Evolutionary conservation across 2,329 filamentous ascomycete species (phyloP).

Genomic region (Venturia aucupariae): DNA sequence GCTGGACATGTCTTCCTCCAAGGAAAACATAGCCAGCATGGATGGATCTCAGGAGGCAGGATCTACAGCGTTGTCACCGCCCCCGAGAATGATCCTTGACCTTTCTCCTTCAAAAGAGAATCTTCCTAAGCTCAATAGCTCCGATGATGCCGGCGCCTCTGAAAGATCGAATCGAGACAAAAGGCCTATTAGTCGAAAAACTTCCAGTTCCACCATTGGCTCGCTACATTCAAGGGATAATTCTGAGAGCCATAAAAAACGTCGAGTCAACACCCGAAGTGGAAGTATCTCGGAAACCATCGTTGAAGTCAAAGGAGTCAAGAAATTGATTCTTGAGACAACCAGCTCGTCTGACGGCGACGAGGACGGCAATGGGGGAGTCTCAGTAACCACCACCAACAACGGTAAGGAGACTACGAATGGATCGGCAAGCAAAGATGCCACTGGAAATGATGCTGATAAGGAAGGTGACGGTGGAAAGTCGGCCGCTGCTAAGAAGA

Average conservation of each 20-base stretch:
- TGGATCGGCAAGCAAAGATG: conserved; percentile 7
- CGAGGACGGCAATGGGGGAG: conserved; percentile 19
- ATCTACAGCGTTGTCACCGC: background rate
- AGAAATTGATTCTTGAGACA: conserved; percentile 66
- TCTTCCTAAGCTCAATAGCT: background rate
- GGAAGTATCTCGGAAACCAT: conserved; percentile 73
- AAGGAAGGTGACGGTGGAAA: conserved; percentile 18
- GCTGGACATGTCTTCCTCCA: conserved; percentile 1
- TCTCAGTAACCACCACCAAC: conserved; percentile 14
- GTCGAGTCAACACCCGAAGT: conserved; percentile 50
- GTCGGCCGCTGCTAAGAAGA: conserved; percentile 18
- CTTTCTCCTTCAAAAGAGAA: conserved; percentile 7
- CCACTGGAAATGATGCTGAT: conserved; percentile 17
- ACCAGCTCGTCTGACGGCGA: conserved; percentile 47
- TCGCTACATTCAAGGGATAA: conserved; percentile 10
- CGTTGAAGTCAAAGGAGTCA: conserved; percentile 63
- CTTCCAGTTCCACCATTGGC: background rate
- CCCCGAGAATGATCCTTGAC: conserved; percentile 9
- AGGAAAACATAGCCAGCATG: background rate
- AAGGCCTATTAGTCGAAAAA: background rate
- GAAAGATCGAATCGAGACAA: background rate
- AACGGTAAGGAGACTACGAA: conserved; percentile 21
- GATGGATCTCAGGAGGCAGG: background rate
- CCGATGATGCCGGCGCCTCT: background rate
- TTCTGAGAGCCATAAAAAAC: conserved; percentile 20